Percentiles rank a stretch among this genome's conserved stretches.
phyloP scores from a whole-genome alignment of 208 protist species.

The Trypanosoma cruzi region DNA sequence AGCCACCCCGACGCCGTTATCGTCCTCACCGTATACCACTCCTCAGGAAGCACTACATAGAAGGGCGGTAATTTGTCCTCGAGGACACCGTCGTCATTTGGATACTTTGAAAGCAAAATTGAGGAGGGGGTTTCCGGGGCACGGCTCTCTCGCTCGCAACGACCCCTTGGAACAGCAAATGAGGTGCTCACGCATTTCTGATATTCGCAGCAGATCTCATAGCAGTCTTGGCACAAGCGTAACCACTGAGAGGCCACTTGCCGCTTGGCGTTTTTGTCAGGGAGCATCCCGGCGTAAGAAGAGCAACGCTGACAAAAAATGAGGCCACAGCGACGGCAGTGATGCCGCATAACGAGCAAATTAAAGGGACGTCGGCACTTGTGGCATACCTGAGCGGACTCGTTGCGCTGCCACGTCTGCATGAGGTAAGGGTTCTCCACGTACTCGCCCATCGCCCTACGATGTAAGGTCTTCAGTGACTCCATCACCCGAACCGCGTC shows the following conservation, averaged over 20 bases:
- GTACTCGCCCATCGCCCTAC: slow-evolving; percentile 36
- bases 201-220: slow-evolving; percentile 38
- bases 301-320: slow-evolving; percentile 73
- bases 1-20: slow-evolving; percentile 12
- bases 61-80: slow-evolving; percentile 26
- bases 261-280: slow-evolving; percentile 12
- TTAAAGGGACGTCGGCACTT: slow-evolving; percentile 50
- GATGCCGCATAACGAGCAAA: slow-evolving; percentile 39
- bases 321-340: slow-evolving; percentile 77
- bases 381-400: slow-evolving; percentile 24
- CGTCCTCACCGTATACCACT: slow-evolving; percentile 11
- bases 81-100: slow-evolving; percentile 9
- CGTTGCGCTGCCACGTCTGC: slow-evolving; percentile 50
- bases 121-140: neutral
- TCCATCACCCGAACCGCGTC: slow-evolving; percentile 43
- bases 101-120: neutral
- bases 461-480: slow-evolving; percentile 37
- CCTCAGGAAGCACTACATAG: slow-evolving; percentile 29
- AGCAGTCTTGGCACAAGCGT: slow-evolving; percentile 60
- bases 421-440: slow-evolving; percentile 40
- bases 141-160: slow-evolving; percentile 8
- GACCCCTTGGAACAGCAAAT: neutral
- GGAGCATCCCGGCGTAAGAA: slow-evolving; percentile 43
- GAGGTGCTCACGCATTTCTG: slow-evolving; percentile 19
- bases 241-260: slow-evolving; percentile 33